Evolutionary conservation across 805 yeast species (phyloP), one percentile per base, ranked within the genome.

Genomic region (Pichia heedii): DNA sequence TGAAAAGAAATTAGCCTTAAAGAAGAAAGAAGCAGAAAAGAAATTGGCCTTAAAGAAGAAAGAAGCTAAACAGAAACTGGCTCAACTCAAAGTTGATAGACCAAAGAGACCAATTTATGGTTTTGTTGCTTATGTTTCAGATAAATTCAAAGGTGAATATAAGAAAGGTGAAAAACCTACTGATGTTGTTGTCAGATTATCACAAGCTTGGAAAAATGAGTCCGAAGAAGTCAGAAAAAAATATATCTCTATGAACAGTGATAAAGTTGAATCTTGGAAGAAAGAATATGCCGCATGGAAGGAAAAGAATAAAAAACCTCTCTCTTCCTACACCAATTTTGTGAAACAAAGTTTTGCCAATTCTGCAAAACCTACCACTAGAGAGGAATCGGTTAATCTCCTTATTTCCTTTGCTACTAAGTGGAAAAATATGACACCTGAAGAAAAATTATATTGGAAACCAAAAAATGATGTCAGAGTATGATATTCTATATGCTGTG

Each of bases 231-330:
- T 45, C 21, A 55, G 51, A 43, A 39, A 43, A 1, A 44, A 50
- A 22, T 58, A 49, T 38, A 22, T 33, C 5, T 21, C 21, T 5
- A 32, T 22, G 19, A 24, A 40, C 9, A 38, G 37, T 6, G 38
- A 41, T 16, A 21, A 35, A 5, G 13, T 15, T 20, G 51, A 35
- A 13, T 24, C 47, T 32, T 51, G 55, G 21, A 20, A 21, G 1
- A 39, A 41, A 19, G 51, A 43, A 4, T n/a, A 51, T 21, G 52
- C 48, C 1, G 56, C 47, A 2, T 60, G 63, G 63, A 49, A 47
- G 19, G 47, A 37, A 9, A 56, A 56, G 33, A 55, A 50, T 32
- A 52, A 52, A 15, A 44, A 43, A 20, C 52, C 53, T 33, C 42
- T 51, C 10, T 36, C 51, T 9, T 56, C 54, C 20, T 60, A 56